Evolutionary conservation across 2,329 filamentous ascomycete species (phyloP).

Genomic region (Arachnopeziza araneosa): DNA sequence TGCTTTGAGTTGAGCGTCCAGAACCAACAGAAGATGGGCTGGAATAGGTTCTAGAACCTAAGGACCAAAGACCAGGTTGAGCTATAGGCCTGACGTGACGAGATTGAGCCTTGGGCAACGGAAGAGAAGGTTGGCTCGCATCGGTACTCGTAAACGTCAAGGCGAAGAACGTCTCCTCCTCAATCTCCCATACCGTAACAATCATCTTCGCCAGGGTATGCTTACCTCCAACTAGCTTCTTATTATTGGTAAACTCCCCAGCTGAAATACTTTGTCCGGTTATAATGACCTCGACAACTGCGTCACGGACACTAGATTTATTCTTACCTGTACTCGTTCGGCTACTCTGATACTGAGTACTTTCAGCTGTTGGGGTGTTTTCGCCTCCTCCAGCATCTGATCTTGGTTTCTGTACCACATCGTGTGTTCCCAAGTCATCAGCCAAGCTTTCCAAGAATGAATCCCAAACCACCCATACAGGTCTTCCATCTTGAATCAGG

Average conservation of each 20-base stretch:
- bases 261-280: constrained; percentile 30
- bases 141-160: constrained; percentile 66
- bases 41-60: constrained; percentile 12
- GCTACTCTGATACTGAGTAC: neutral
- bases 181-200: constrained; percentile 66
- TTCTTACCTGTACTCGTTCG: constrained; percentile 8
- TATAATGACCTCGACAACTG: constrained; percentile 63
- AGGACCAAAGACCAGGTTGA: constrained; percentile 9
- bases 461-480: constrained; percentile 55
- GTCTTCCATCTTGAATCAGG: constrained; percentile 61
- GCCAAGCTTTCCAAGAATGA: constrained; percentile 49
- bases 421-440: constrained; percentile 16
- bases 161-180: constrained; percentile 65
- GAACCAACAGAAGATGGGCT: constrained; percentile 24
- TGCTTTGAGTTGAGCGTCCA: constrained; percentile 21
- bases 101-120: constrained; percentile 12
- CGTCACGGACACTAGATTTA: constrained; percentile 47
- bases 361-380: constrained; percentile 33
- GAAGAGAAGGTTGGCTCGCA: constrained; percentile 30
- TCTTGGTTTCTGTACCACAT: neutral
- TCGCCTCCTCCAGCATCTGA: constrained; percentile 20
- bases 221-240: constrained; percentile 21
- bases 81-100: constrained; percentile 15
- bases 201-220: constrained; percentile 66
- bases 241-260: neutral